Evolutionary conservation across 257 asterid species (phyloP).

Genomic region (Fraxinus excelsior): DNA sequence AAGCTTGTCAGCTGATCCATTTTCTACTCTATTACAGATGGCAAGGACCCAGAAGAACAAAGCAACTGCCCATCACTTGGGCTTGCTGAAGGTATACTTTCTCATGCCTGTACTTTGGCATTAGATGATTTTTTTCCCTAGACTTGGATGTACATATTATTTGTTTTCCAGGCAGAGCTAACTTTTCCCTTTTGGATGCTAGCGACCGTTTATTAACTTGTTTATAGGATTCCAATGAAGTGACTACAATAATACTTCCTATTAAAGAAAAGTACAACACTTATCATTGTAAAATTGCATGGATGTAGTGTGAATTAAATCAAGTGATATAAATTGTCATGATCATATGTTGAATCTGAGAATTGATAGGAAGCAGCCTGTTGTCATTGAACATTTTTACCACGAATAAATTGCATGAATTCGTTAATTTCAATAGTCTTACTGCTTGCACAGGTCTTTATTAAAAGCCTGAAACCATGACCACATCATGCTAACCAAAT

Average conservation of each 20-base stretch:
- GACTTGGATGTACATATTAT: not conserved
- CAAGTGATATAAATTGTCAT: not conserved
- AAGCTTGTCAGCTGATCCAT: not conserved
- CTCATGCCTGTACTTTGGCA: slow-evolving; percentile 2
- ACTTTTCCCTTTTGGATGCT: not conserved
- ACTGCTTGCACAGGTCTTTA: not conserved
- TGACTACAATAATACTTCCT: slow-evolving; percentile 2
- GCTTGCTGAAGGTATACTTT: slow-evolving; percentile 75
- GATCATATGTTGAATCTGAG: not conserved
- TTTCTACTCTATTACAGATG: slow-evolving; percentile 63
- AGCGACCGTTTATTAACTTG: not conserved
- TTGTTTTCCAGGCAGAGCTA: not conserved
- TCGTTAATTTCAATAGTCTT: not conserved
- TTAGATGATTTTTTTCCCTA: slow-evolving; percentile 8
- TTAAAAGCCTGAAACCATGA: not conserved
- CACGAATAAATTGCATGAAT: not conserved
- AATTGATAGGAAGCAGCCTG: not conserved
- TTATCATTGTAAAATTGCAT: slow-evolving; percentile 8
- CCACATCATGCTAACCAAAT: not conserved
- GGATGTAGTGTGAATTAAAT: not conserved
- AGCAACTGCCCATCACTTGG: slow-evolving; percentile 98
- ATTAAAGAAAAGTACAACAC: slow-evolving; percentile 4
- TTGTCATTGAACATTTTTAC: not conserved
- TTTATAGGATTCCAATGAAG: not conserved
- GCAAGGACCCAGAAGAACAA: slow-evolving; percentile 96